Conservation (phyloP, 1,284 basidiomycete genomes). For the Coniferiporia weirii region DNA sequence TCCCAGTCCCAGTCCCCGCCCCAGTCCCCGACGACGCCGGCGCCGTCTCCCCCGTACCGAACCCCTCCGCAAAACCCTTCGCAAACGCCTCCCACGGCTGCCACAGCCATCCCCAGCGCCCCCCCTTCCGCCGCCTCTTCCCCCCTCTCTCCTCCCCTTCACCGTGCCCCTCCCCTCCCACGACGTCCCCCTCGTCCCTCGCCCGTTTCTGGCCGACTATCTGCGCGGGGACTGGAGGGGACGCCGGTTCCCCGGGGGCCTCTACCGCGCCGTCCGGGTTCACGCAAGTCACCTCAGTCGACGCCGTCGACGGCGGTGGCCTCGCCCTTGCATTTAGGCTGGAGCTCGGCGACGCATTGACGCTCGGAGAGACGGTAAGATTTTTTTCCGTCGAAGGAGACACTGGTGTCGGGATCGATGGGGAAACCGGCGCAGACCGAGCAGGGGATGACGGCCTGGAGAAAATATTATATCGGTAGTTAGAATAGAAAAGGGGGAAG, state of each 20-base stretch:
- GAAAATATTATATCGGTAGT: background rate
- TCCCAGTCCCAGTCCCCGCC: background rate
- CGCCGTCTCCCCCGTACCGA: conserved; percentile 2
- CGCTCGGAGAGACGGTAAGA: background rate
- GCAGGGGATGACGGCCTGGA: too few relatives aligned
- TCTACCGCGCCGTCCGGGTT: background rate
- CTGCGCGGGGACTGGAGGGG: background rate
- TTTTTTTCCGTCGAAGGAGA: background rate
- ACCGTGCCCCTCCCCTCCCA: conserved; percentile 1
- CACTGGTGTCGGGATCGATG: background rate
- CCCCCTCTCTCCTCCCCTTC: background rate
- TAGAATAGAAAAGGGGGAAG: background rate
- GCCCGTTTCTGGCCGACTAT: conserved; percentile 3
- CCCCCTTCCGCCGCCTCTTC: background rate
- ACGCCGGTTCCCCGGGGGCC: background rate
- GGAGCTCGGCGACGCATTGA: background rate
- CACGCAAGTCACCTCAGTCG: conserved; percentile 8
- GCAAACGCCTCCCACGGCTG: conserved; percentile 17
- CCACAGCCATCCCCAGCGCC: conserved; percentile 17
- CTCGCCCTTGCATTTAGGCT: background rate
- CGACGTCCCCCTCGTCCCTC: conserved; percentile 11
- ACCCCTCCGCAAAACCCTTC: conserved; percentile 17
- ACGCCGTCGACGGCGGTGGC: conserved; percentile 4
- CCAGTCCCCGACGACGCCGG: background rate
- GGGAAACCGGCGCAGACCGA: background rate